Evolutionary conservation across 2,329 filamentous ascomycete genomes (phyloP).

Genomic region (Penicillium sp.): DNA sequence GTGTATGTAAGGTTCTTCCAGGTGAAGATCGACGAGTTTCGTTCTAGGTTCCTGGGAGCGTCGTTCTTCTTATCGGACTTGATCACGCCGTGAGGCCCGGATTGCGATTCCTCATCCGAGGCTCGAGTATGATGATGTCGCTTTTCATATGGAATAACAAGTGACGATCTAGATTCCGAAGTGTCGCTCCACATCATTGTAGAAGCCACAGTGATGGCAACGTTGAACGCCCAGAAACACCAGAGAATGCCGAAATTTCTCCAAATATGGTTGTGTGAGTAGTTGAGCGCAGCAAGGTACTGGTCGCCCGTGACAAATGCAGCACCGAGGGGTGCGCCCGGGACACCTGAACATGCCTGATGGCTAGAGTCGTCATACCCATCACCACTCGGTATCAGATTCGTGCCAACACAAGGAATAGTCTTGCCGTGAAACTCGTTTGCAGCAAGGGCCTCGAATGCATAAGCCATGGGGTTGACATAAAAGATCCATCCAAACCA

Average conservation of each 20-base stretch:
- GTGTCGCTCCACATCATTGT: conserved; percentile 60
- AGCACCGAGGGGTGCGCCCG: conserved; percentile 57
- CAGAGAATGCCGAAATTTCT: conserved; percentile 65
- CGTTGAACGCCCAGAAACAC: conserved; percentile 65
- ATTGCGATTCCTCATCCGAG: too few species aligned
- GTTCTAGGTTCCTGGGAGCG: conserved; percentile 50
- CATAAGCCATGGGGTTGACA: conserved; percentile 39
- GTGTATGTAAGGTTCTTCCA: conserved; percentile 74
- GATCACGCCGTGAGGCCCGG: too few species aligned
- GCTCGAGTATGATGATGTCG: too few species aligned
- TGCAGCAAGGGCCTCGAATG: conserved; percentile 35
- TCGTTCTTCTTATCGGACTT: conserved; percentile 44
- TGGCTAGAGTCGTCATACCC: conserved; percentile 30
- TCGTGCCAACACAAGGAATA: conserved; percentile 36
- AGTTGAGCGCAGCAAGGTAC: conserved; percentile 56
- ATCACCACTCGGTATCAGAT: conserved; percentile 34
- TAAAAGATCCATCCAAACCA: conserved; percentile 52
- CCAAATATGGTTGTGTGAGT: conserved; percentile 56
- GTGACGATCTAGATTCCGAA: conserved; percentile 51
- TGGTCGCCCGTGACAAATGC: conserved; percentile 58
- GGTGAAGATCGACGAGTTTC: conserved; percentile 70
- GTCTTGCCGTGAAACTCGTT: conserved; percentile 37
- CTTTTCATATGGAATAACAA: conserved; percentile 66
- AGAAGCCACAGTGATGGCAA: conserved; percentile 59
- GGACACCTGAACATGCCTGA: conserved; percentile 60